phyloP scores from a whole-genome alignment of 345 rosid species.

The Fremontodendron californicum region DNA sequence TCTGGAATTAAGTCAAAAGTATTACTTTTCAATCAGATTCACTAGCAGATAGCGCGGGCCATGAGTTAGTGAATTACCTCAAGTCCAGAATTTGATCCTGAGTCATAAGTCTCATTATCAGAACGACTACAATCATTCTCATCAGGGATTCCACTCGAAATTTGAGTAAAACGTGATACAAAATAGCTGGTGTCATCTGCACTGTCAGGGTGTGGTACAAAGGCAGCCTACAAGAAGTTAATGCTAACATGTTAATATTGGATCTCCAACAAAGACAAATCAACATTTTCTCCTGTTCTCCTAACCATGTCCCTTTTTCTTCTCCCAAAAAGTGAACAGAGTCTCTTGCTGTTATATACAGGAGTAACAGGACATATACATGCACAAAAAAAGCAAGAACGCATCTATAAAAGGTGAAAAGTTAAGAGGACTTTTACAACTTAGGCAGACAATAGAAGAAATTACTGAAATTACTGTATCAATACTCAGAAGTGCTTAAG shows the following conservation, averaged over 20 bases:
- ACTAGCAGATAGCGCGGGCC: not conserved
- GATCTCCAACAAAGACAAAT: not conserved
- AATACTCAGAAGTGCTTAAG: not conserved
- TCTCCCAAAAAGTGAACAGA: not conserved
- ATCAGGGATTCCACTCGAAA: slow-evolving; percentile 32
- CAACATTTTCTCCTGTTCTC: not conserved
- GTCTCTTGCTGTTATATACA: not conserved
- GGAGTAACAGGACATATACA: not conserved
- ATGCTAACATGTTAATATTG: not conserved
- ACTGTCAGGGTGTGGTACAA: slow-evolving; percentile 64
- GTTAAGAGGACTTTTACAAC: not conserved
- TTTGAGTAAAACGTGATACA: slow-evolving; percentile 49
- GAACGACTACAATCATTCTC: slow-evolving; percentile 39
- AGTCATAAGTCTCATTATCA: slow-evolving; percentile 30
- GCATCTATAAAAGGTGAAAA: not conserved
- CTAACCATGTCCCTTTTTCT: not conserved
- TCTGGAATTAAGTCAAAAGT: not conserved
- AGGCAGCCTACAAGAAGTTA: slow-evolving; percentile 52
- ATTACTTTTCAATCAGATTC: slow-evolving; percentile 2
- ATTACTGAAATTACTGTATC: not conserved
- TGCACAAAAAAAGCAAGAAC: not conserved
- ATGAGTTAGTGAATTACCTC: slow-evolving; percentile 40
- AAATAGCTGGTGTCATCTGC: slow-evolving; percentile 78
- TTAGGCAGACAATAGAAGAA: not conserved
- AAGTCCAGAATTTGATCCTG: slow-evolving; percentile 40